Evolutionary conservation across 495 filamentous ascomycete species (phyloP), one percentile per base, ranked within the genome.

Genomic region (Tetracladium marchalianum): DNA sequence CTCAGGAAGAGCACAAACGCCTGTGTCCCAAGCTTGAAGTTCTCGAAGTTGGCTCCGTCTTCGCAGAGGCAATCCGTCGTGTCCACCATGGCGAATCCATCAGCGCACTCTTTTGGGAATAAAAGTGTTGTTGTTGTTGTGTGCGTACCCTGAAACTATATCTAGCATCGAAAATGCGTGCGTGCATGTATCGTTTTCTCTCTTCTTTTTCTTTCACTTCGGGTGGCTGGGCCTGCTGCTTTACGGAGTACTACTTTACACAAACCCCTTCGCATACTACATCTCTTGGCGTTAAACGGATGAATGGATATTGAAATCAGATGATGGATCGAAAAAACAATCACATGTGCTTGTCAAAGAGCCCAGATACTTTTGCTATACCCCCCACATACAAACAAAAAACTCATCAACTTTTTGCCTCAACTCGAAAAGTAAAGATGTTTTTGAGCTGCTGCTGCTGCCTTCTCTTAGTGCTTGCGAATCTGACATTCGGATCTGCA

Each of bases 31-130:
- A 95, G 68, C 73, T 98, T 15, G 89, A 94, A 63, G 85, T 96
- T 41, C 62, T 97, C 53, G 93, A 97, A 53, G 83, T 98, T 43
- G 84, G 88, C 27, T 77, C 84, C 50, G 82, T 97, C 51, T 98
- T 98, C 67, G 93, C 85, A 36, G 92, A 98, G 81, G 92, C 92
- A 13, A 95, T 98, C 60, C 84, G 92, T 41, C 77, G 92, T 37
- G 93, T 98, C 42, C 92, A 97, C 65, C 90, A 97, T 67, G 92
- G 92, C 47, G 92, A 98, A 69, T 95, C 88, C 56, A 95, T 98
- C 66, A 95, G 89, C 63, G 87, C 92, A 43, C 77, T 98, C 44
- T 96, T 98, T 66, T 87, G 92, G 68, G 87, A 92, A 56, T 86
- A 93, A 64, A 83, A 72, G 70, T 51, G 33, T 13, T 39, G 39